Conservation (phyloP, 306 rosid species). For the Trifolium dubium region DNA sequence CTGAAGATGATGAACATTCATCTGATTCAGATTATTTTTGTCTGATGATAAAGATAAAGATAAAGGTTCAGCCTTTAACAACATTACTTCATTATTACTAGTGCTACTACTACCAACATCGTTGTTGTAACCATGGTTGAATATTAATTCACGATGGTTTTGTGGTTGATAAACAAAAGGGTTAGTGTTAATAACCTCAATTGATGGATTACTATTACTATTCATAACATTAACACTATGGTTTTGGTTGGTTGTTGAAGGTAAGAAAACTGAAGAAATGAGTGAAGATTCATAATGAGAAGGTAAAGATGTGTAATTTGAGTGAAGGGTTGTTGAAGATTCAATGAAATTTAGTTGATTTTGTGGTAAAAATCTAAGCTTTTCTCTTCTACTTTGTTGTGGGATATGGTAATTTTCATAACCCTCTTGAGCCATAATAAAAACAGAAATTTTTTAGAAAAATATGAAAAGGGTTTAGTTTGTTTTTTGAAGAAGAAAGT, state of each 20-base stretch:
- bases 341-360: slow-evolving; percentile 40
- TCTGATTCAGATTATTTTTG: slow-evolving; percentile 18
- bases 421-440: slow-evolving; percentile 77
- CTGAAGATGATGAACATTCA: slow-evolving; percentile 38
- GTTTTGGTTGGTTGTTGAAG: slow-evolving; percentile 37
- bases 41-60: slow-evolving; percentile 69
- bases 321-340: slow-evolving; percentile 22
- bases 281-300: slow-evolving; percentile 60
- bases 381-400: slow-evolving; percentile 83
- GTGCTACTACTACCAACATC: background rate
- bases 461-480: background rate
- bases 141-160: slow-evolving; percentile 34
- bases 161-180: slow-evolving; percentile 42
- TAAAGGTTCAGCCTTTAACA: slow-evolving; percentile 68
- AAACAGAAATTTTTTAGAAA: too few species aligned
- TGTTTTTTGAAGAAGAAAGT: slow-evolving; percentile 21
- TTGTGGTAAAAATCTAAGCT: slow-evolving; percentile 57
- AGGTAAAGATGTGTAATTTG: slow-evolving; percentile 41
- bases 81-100: slow-evolving; percentile 12
- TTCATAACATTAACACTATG: too few species aligned
- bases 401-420: slow-evolving; percentile 79
- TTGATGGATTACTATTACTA: background rate
- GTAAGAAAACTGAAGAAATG: slow-evolving; percentile 39
- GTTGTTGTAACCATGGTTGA: slow-evolving; percentile 35
- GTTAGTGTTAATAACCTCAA: slow-evolving; percentile 36